These are phyloP conservation scores for Globisporangium splendens DNA, from an alignment of 352 stramenopile genomes.

Conservation along the genomic window DNA sequence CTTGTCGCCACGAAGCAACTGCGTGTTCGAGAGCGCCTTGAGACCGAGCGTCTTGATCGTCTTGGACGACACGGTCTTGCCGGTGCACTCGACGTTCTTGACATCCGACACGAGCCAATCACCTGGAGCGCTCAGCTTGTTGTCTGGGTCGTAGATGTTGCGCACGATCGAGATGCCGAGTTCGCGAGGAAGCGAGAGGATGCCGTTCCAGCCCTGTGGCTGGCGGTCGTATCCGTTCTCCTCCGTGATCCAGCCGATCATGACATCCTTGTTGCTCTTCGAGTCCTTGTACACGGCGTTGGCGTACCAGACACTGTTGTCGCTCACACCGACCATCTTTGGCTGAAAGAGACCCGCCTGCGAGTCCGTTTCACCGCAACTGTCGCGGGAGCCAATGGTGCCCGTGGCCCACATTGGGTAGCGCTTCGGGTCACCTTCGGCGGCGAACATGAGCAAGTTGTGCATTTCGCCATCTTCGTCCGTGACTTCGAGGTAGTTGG, in stretches of 20 bases:
- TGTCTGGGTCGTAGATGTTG: slow-evolving; percentile 45
- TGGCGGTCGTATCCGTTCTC: slow-evolving; percentile 48
- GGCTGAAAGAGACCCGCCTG: slow-evolving; percentile 41
- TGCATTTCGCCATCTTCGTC: slow-evolving; percentile 54
- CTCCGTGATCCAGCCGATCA: slow-evolving; percentile 65
- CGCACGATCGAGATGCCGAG: slow-evolving; percentile 47
- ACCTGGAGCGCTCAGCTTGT: slow-evolving; percentile 38
- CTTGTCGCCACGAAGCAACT: slow-evolving; percentile 45
- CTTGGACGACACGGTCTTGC: slow-evolving; percentile 30
- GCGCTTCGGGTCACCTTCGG: slow-evolving; percentile 37
- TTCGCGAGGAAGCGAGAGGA: slow-evolving; percentile 53
- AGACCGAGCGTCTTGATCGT: slow-evolving; percentile 64
- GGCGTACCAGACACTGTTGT: slow-evolving; percentile 67
- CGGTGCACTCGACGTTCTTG: slow-evolving; percentile 24
- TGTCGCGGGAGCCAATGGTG: slow-evolving; percentile 21
- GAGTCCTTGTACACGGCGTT: slow-evolving; percentile 67
- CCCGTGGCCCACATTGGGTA: slow-evolving; percentile 68
- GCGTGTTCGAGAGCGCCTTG: slow-evolving; percentile 40
- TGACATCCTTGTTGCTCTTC: slow-evolving; percentile 43
- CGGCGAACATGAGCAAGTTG: slow-evolving; percentile 67
- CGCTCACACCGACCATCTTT: slow-evolving; percentile 55
- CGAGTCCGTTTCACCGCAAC: slow-evolving; percentile 16
- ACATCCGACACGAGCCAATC: slow-evolving; percentile 57
- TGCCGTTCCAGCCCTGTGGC: slow-evolving; percentile 66
- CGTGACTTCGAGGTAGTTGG: slow-evolving; percentile 52